Evolutionary conservation across 257 asterid species (phyloP).

Genomic region (Pogostemon cablin): DNA sequence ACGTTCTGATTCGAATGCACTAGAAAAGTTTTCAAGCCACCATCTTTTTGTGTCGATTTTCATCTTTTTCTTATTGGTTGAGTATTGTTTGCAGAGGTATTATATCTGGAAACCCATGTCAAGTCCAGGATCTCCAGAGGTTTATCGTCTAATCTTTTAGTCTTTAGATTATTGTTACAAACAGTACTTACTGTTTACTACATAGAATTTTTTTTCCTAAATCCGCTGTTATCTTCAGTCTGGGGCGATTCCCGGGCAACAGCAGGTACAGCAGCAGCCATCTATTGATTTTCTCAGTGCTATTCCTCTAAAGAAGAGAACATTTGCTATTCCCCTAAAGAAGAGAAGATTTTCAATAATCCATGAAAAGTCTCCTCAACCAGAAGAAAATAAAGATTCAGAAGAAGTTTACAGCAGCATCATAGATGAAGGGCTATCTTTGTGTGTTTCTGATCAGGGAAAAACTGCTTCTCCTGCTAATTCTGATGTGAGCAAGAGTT

Average conservation of each 20-base stretch:
- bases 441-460: conserved; percentile 21
- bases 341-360: conserved; percentile 68
- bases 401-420: conserved; percentile 37
- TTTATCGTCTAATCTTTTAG: conserved; percentile 35
- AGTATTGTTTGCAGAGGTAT: conserved; percentile 38
- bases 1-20: conserved; percentile 4
- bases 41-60: neutral
- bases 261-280: conserved; percentile 39
- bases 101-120: conserved; percentile 42
- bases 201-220: conserved; percentile 23
- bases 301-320: conserved; percentile 87
- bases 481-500: conserved; percentile 42
- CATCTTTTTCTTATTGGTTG: conserved; percentile 14
- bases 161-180: neutral
- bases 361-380: conserved; percentile 35
- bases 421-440: conserved; percentile 34
- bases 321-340: conserved; percentile 78
- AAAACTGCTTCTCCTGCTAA: conserved; percentile 25
- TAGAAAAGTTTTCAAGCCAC: neutral
- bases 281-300: conserved; percentile 52
- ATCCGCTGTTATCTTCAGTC: conserved; percentile 46
- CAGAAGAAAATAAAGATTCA: conserved; percentile 33
- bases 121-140: conserved; percentile 59
- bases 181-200: conserved; percentile 1
- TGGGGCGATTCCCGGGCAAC: conserved; percentile 47